Evolutionary conservation across 2,329 filamentous ascomycete genomes (phyloP), one percentile per base, ranked within the genome.

Genomic region (Ophiostoma angusticollis): DNA sequence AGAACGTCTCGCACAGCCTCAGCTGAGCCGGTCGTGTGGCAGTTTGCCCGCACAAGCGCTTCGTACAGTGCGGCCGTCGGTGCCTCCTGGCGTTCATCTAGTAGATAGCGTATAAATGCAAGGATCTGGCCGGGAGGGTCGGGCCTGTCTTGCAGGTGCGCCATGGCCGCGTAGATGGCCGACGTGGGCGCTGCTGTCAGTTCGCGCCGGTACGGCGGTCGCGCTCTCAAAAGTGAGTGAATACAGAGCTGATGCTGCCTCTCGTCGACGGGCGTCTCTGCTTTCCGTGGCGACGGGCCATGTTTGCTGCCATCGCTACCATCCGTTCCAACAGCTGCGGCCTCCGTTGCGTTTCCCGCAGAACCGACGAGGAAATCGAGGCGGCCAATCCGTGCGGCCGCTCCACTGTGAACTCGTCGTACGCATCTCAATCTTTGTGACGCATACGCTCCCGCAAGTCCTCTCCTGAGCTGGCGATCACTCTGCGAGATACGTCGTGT

Each of bases 1-100:
- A 94, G 59, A n/a, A 93, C 61, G 16, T 60, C 62, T 24, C 52
- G 58, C 12, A 89, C 70, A 33, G 72, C 70, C 21, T 66, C 65
- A 3, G 78, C 77, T 5, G 80, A 85, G 8, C 86, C 87, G 37
- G 70, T 54, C 1, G 70, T 63, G 52, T 78, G 70, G 22, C 72
- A 65, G 58, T 93, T 86, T 33, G 78, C 74, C 43, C 78, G 67
- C 49, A 93, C 77, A 37, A 93, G 60, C 12, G 79, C 76, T 49
- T 84, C 77, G 57, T 91, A 95, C 36, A 85, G 60, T 38, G 69
- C 61, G 3, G 65, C 50, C 49, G 71, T 74, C 3, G 74, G 73
- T 36, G 57, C 53, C 50, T 78, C 69, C 2, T 61, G 55, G 13
- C 74, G 64, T n/a, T 65, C 59, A 30, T 57, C 58, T 11, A 86